Evolutionary conservation across 2,329 filamentous ascomycete genomes (phyloP).

Genomic region (Colletotrichum phormii): DNA sequence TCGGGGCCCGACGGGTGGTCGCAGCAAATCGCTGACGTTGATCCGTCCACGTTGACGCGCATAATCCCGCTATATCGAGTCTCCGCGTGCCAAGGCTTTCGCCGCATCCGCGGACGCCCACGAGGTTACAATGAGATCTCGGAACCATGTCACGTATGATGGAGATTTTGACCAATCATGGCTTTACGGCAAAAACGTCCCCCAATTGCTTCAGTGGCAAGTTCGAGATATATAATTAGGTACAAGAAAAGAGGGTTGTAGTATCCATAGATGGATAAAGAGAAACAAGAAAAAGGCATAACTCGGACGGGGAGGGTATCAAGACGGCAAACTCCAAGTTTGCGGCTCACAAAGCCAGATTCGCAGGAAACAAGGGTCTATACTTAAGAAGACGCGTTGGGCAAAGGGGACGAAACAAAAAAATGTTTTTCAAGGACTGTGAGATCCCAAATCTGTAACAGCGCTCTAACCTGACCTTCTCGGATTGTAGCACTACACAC

Average conservation of each 20-base stretch:
- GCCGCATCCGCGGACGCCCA: slow-evolving; percentile 7
- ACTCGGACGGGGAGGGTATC: slow-evolving; percentile 35
- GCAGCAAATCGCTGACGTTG: slow-evolving; percentile 28
- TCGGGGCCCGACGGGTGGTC: slow-evolving; percentile 28
- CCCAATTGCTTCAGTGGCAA: slow-evolving; percentile 6
- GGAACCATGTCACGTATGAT: neutral
- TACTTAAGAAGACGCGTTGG: neutral
- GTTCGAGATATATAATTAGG: neutral
- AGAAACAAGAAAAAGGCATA: neutral
- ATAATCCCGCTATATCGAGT: neutral
- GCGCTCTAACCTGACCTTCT: neutral
- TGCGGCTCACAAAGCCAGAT: slow-evolving; percentile 10
- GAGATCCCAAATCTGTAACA: neutral
- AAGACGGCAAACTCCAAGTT: slow-evolving; percentile 18
- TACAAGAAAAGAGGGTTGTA: slow-evolving; percentile 8
- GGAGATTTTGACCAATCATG: neutral
- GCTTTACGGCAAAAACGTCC: neutral
- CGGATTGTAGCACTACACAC: neutral
- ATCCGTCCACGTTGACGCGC: slow-evolving; percentile 28
- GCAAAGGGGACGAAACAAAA: slow-evolving; percentile 6
- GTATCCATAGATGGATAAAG: neutral
- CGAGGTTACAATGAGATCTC: neutral
- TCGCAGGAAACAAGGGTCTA: slow-evolving; percentile 9
- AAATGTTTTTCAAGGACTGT: neutral
- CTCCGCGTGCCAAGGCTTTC: slow-evolving; percentile 20